Conservation (phyloP, 345 rosid species). For the Zanthoxylum bungeanum region DNA sequence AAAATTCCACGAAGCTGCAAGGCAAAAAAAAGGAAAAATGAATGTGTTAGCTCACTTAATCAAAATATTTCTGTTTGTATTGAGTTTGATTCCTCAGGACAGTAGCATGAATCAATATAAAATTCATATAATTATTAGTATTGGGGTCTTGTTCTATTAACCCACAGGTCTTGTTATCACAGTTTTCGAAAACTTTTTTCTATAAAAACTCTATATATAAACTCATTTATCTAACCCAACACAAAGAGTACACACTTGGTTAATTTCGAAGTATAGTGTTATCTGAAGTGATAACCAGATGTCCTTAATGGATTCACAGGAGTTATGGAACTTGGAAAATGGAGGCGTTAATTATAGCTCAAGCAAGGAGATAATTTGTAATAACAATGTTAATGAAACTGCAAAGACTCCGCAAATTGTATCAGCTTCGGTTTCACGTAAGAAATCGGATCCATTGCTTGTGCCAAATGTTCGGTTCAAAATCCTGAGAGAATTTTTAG, state of each 20-base stretch:
- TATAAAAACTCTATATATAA: not conserved
- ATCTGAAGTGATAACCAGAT: too few species aligned
- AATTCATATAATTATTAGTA: too few species aligned
- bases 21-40: not conserved
- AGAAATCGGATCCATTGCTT: slow-evolving; percentile 37
- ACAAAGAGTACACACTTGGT: not conserved
- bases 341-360: slow-evolving; percentile 13
- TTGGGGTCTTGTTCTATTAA: too few species aligned
- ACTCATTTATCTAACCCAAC: not conserved
- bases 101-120: too few species aligned
- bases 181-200: too few species aligned
- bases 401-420: slow-evolving; percentile 29
- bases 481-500: slow-evolving; percentile 25
- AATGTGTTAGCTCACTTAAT: too few species aligned
- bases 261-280: too few species aligned
- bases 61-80: too few species aligned
- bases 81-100: too few species aligned
- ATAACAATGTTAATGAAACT: not conserved
- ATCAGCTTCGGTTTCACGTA: slow-evolving; percentile 29
- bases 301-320: slow-evolving; percentile 23
- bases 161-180: too few species aligned
- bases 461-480: slow-evolving; percentile 29
- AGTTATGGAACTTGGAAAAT: slow-evolving; percentile 26
- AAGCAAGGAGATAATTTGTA: slow-evolving; percentile 5
- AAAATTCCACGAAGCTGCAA: slow-evolving; percentile 57